Base-by-base conservation (phyloP, 1,284 basidiomycete genomes). In the Boletus mariae region DNA sequence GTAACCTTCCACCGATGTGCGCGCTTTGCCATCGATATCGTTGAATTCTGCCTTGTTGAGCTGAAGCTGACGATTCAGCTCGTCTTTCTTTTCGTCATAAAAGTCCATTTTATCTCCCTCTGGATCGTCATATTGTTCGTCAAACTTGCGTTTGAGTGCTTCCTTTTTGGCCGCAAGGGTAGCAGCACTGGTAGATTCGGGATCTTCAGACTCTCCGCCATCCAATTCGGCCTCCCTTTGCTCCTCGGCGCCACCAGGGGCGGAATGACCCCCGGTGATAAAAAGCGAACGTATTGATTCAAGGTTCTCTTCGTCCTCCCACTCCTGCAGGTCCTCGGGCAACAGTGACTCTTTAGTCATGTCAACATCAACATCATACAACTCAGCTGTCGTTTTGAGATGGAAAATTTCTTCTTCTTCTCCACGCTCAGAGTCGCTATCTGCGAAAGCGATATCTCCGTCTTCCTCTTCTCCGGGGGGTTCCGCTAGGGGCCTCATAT, bases 51-150 rank as follows among this genome's bases (percentile, higher is more conserved):
- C 84, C 45, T 84, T 82, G 69, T 98, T 98, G 47, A 95, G 75
- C 51, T 85, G 81, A 9, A 91, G 84, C 67, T 98, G 95, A 6
- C 83, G 80, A 13, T 91, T 83, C 66, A 98, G 90, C 65, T 94
- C 92, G 29, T 92, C 92, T 74, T 98, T 99, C 70, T 92, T 88
- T 68, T 90, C 83, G 49, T 89, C 85, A 74, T 96, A 97, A 67
- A 96, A 96, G 65, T 94, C 90, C 71, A 85, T 73, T 63, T 88
- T 87, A 32, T 81, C 75, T 15, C 78, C 76, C 55, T 90, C 89
- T 1, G 91, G 90, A 64, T 94, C 93, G 68, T 98, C 94, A 71
- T 98, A 98, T 71, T 97, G 90, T 66, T 94, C 92, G 73, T 99
- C 92, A 68, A 98, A 98, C 69, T 96, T 96, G 59, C 87, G 85